Conservation (phyloP, 2,329 filamentous ascomycete genomes). For the Aspergillus thermomutatus region DNA sequence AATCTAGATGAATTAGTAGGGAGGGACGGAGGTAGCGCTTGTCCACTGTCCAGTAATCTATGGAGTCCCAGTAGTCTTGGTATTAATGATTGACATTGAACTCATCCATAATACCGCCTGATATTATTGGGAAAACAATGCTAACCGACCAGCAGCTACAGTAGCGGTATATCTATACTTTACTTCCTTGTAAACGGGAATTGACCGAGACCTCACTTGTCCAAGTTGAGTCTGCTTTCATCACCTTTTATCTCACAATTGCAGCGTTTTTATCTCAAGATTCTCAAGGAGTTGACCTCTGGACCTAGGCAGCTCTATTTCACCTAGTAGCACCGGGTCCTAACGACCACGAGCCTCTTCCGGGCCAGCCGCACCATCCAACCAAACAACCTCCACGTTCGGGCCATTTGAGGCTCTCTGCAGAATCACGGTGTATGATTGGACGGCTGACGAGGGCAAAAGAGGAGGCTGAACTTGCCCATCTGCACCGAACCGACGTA, state of each 20-base stretch:
- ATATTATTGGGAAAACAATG: not conserved
- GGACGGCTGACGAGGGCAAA: slow-evolving; percentile 9
- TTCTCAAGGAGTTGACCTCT: not conserved
- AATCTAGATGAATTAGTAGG: not conserved
- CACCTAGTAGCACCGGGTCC: slow-evolving; percentile 1
- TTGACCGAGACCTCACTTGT: not conserved
- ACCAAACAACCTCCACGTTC: slow-evolving; percentile 9
- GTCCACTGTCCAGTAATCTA: not conserved
- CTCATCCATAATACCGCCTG: not conserved
- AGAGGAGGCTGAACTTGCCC: slow-evolving; percentile 21
- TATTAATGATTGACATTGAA: not conserved
- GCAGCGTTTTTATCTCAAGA: no score
- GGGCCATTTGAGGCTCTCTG: slow-evolving; percentile 19
- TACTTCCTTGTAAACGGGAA: not conserved
- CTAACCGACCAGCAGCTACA: not conserved
- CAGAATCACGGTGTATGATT: slow-evolving; percentile 9
- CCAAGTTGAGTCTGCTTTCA: not conserved
- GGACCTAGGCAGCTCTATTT: not conserved
- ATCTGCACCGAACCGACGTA: slow-evolving; percentile 21
- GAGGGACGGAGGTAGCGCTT: not conserved
- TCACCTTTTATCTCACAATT: no score
- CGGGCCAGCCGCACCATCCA: slow-evolving; percentile 9
- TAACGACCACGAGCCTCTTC: slow-evolving; percentile 15
- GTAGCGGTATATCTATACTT: not conserved
- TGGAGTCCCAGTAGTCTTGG: no score